Conservation (phyloP, 148 eudicot species). For the Fagopyrum tataricum region DNA sequence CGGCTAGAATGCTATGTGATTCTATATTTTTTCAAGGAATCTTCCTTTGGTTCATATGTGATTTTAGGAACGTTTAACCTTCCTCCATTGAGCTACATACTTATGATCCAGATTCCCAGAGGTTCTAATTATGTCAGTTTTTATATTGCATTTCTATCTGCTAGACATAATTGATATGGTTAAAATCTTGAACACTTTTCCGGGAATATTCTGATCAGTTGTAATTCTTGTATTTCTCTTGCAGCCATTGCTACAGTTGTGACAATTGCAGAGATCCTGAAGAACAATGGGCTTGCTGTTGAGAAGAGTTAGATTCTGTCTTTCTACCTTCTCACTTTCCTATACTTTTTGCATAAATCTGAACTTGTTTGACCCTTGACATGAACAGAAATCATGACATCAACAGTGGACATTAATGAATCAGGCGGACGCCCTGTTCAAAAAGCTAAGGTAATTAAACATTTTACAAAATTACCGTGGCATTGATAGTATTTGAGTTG, state of each 20-base stretch:
- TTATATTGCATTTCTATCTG: not conserved
- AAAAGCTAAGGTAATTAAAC: constrained; percentile 56
- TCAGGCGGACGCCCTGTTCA: constrained; percentile 53
- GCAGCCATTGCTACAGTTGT: constrained; percentile 76
- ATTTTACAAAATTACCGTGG: not conserved
- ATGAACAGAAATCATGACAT: constrained; percentile 47
- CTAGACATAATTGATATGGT: not conserved
- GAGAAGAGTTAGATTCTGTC: constrained; percentile 45
- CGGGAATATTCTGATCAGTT: not conserved
- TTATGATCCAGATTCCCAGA: not conserved
- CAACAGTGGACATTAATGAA: constrained; percentile 64
- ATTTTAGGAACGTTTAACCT: not conserved
- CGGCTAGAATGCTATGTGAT: not conserved
- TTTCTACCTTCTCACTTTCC: not conserved
- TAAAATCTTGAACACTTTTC: not conserved
- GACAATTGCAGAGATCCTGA: constrained; percentile 60
- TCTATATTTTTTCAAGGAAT: not conserved
- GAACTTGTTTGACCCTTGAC: constrained; percentile 1
- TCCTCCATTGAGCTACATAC: not conserved
- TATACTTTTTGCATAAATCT: constrained; percentile 2
- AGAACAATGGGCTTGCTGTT: constrained; percentile 68
- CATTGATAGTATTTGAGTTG: not conserved
- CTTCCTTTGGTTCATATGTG: too few species aligned
- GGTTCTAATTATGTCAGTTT: not conserved
- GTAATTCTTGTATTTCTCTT: constrained; percentile 11